These are phyloP conservation scores for Diplotaxis tenuifolia DNA, from an alignment of 345 rosid species.

Conservation along the genomic window DNA sequence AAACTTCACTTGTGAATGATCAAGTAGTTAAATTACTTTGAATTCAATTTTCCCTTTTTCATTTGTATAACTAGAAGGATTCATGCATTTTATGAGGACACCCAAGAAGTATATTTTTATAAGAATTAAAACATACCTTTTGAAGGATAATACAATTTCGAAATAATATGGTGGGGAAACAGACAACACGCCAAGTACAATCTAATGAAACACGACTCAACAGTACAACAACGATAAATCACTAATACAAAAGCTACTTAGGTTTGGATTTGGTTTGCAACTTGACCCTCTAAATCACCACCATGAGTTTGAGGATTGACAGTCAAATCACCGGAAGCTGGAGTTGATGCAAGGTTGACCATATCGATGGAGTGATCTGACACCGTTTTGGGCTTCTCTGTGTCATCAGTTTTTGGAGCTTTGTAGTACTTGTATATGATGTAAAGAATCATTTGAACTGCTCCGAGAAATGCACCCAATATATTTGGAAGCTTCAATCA, in stretches of 20 bases:
- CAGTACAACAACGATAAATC: slow-evolving; percentile 7
- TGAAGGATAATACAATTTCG: slow-evolving; percentile 13
- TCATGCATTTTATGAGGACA: not conserved
- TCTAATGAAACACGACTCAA: slow-evolving; percentile 25
- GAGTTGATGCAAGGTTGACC: slow-evolving; percentile 17
- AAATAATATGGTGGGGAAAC: not conserved
- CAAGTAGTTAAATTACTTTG: not conserved
- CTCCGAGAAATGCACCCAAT: slow-evolving; percentile 50
- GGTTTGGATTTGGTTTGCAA: slow-evolving; percentile 11
- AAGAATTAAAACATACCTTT: not conserved
- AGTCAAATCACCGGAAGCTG: slow-evolving; percentile 7
- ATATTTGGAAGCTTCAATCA: slow-evolving; percentile 50
- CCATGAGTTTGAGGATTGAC: not conserved
- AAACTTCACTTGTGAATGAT: not conserved
- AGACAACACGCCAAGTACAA: not conserved
- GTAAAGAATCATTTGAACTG: slow-evolving; percentile 53
- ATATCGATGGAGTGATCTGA: slow-evolving; percentile 34
- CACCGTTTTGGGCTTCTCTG: slow-evolving; percentile 31
- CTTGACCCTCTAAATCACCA: slow-evolving; percentile 31
- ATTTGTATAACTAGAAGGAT: not conserved
- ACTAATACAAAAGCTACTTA: slow-evolving; percentile 18
- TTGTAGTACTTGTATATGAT: slow-evolving; percentile 43
- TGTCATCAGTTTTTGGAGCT: slow-evolving; percentile 23
- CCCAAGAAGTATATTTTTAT: not conserved
- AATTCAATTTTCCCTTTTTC: not conserved